Evolutionary conservation across 345 rosid genomes (phyloP).

Genomic region (Citrus mangshanensis): DNA sequence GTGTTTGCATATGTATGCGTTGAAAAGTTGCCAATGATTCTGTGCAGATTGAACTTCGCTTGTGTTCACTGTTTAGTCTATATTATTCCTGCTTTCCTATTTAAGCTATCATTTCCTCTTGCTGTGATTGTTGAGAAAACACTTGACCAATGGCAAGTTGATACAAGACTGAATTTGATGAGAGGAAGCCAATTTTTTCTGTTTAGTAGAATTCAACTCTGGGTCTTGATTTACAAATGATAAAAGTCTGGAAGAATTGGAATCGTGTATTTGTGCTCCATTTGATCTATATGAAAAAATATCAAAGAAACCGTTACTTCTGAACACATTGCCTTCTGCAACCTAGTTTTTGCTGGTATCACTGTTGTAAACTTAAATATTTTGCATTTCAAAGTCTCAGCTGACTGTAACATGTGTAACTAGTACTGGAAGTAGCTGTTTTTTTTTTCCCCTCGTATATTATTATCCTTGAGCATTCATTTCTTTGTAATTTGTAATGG

Average conservation of each 20-base stretch:
- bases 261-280: background rate
- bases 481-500: background rate
- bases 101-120: background rate
- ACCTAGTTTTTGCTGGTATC: background rate
- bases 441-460: background rate
- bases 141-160: background rate
- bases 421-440: background rate
- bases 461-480: background rate
- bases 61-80: background rate
- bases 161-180: background rate
- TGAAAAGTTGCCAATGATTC: background rate
- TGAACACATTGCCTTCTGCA: background rate
- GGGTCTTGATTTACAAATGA: background rate
- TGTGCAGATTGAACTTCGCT: background rate
- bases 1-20: background rate
- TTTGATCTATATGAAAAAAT: background rate
- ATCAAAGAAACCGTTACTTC: background rate
- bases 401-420: background rate
- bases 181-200: background rate
- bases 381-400: background rate
- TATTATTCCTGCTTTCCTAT: background rate
- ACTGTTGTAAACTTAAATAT: too few relatives aligned
- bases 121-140: background rate
- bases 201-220: background rate
- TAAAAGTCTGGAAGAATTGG: background rate